These are phyloP conservation scores for Coemansia sp. DNA, from an alignment of 192 early-diverging fungal genomes.

Conservation along the genomic window DNA sequence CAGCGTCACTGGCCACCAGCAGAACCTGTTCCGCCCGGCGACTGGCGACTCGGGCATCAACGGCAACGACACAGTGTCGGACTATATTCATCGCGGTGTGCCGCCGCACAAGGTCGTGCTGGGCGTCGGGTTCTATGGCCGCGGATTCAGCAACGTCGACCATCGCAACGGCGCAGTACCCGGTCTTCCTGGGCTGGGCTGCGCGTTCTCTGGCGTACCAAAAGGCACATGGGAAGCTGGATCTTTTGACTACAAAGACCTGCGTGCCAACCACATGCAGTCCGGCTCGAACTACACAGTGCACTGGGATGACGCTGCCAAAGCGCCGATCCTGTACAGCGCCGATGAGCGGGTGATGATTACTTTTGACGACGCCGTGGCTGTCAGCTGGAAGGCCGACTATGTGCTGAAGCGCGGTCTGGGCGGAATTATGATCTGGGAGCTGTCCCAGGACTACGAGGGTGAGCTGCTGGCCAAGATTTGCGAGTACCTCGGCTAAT, in stretches of 20 bases:
- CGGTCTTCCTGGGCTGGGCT: constrained; percentile 56
- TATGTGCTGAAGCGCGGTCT: constrained; percentile 60
- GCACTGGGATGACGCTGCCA: constrained; percentile 73
- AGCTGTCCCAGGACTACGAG: constrained; percentile 57
- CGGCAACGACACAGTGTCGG: constrained; percentile 64
- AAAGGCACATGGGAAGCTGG: constrained; percentile 88
- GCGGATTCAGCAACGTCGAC: constrained; percentile 86
- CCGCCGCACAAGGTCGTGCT: constrained; percentile 82
- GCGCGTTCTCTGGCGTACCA: constrained; percentile 67
- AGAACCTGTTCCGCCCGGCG: constrained; percentile 70
- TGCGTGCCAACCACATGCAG: constrained; percentile 49
- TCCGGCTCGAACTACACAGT: constrained; percentile 63
- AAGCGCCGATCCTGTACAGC: constrained; percentile 84
- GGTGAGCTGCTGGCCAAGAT: constrained; percentile 50
- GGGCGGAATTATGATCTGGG: constrained; percentile 83
- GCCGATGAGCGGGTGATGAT: constrained; percentile 64
- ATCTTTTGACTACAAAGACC: constrained; percentile 82
- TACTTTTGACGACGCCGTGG: constrained; percentile 76
- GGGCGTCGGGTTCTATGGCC: constrained; percentile 88
- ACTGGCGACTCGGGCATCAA: constrained; percentile 62
- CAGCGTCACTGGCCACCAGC: constrained; percentile 74
- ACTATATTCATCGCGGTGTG: constrained; percentile 71
- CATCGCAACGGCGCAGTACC: constrained; percentile 42
- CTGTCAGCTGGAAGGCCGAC: constrained; percentile 64
- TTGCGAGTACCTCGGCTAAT: constrained; percentile 50